A percentile compares a stretch with the other conserved stretches of the same genome.
Evolutionary conservation across 768 basidiomycete genomes (phyloP).

Genomic region (Favolaschia claudopus): DNA sequence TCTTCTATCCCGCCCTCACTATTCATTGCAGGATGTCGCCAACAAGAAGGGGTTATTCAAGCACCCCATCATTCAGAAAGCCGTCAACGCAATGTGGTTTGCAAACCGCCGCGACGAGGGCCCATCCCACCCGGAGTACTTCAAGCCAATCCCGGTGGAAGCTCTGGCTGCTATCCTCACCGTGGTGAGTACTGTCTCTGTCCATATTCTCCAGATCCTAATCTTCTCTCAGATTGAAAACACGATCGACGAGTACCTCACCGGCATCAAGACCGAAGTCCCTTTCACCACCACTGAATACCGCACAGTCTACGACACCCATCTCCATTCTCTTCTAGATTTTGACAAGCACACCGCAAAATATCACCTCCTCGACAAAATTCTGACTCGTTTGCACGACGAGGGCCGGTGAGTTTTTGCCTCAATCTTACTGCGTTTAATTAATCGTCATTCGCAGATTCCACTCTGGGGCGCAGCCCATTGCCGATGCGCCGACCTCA

Average conservation of each 20-base stretch:
- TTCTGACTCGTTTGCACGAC: conserved; percentile 12
- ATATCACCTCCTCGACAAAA: conserved; percentile 10
- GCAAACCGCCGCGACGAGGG: conserved; percentile 28
- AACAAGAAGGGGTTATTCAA: conserved; percentile 8
- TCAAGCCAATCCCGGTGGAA: conserved; percentile 25
- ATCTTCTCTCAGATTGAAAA: conserved; percentile 21
- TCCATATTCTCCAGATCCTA: neutral
- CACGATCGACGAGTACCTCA: conserved; percentile 26
- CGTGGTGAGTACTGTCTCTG: conserved; percentile 2
- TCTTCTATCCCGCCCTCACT: neutral
- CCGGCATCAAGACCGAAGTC: conserved; percentile 19
- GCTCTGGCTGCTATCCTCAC: neutral
- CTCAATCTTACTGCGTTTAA: neutral
- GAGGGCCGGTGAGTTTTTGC: conserved; percentile 15
- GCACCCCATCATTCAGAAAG: conserved; percentile 19
- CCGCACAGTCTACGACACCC: conserved; percentile 15
- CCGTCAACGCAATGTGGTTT: conserved; percentile 26
- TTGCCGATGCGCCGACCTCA: neutral
- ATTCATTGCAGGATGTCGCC: neutral
- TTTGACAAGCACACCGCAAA: neutral
- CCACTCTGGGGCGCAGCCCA: conserved; percentile 15
- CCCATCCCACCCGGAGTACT: conserved; percentile 12
- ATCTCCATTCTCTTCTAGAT: conserved; percentile 9
- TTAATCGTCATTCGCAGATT: neutral
- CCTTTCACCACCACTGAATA: conserved; percentile 26